Evolutionary conservation across 177 flowering plant species (phyloP).

Genomic region (Vitis hybrid): DNA sequence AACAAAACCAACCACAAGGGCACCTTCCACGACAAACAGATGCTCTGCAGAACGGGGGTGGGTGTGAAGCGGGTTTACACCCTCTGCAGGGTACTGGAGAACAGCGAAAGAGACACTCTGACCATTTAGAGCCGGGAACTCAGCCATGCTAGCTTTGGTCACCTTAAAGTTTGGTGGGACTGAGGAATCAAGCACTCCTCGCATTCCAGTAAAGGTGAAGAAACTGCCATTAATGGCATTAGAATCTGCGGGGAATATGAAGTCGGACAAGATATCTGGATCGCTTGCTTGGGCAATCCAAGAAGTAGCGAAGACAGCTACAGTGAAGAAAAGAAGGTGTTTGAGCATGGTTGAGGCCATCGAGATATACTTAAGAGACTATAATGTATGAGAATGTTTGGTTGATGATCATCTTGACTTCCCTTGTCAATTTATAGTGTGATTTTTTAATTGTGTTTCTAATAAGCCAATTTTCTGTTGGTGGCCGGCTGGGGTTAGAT

Average conservation of each 20-base stretch:
- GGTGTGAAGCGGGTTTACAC: slow-evolving; percentile 28
- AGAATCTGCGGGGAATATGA: slow-evolving; percentile 11
- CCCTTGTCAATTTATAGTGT: too few relatives aligned
- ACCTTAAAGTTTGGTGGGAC: slow-evolving; percentile 17
- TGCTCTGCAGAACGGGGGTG: slow-evolving; percentile 2
- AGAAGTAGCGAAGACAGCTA: slow-evolving; percentile 7
- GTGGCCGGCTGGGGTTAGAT: too few relatives aligned
- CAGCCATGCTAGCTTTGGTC: slow-evolving; percentile 18
- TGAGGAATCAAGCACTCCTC: slow-evolving; percentile 4
- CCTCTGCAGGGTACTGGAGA: slow-evolving; percentile 23
- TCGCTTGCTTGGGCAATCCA: slow-evolving; percentile 18
- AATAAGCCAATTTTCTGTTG: too few relatives aligned
- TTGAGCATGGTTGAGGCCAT: slow-evolving; percentile 11
- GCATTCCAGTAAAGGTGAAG: slow-evolving; percentile 29
- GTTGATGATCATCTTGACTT: too few relatives aligned
- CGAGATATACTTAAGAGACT: not conserved
- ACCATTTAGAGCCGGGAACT: slow-evolving; percentile 13
- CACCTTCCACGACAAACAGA: slow-evolving; percentile 25
- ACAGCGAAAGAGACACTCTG: too few relatives aligned
- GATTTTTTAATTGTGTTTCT: too few relatives aligned
- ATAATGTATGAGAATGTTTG: not conserved
- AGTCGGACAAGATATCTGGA: slow-evolving; percentile 29
- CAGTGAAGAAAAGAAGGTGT: slow-evolving; percentile 7
- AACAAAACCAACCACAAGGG: slow-evolving; percentile 18
- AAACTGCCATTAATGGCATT: slow-evolving; percentile 14